A percentile compares a stretch with the other conserved stretches of the same genome.
Evolutionary conservation across 495 filamentous ascomycete genomes (phyloP).

Genomic region (Saxophila tyrrhenica): DNA sequence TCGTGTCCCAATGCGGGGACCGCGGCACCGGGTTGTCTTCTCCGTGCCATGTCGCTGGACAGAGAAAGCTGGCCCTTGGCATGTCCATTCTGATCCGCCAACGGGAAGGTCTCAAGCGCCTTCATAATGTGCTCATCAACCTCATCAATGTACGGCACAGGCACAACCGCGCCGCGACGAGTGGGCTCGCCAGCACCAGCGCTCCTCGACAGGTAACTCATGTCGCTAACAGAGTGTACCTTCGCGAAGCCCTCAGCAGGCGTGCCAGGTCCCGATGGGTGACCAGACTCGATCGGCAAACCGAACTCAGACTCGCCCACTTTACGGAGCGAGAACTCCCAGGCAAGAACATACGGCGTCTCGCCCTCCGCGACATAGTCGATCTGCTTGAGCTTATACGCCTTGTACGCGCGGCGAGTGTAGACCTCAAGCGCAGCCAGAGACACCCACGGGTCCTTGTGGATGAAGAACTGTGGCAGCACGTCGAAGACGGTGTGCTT

Average conservation of each 20-base stretch:
- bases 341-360: conserved; percentile 70
- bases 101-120: conserved; percentile 73
- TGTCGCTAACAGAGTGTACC: conserved; percentile 89
- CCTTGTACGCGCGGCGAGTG: conserved; percentile 90
- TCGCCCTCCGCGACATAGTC: conserved; percentile 75
- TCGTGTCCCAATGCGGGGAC: conserved; percentile 40
- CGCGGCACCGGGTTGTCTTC: conserved; percentile 36
- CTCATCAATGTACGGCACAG: conserved; percentile 86
- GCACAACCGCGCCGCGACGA: conserved; percentile 90
- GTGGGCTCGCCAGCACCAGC: conserved; percentile 57
- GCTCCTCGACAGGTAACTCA: conserved; percentile 69
- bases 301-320: conserved; percentile 83
- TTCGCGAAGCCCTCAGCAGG: conserved; percentile 52
- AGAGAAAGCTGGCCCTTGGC: conserved; percentile 25
- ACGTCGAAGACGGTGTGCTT: conserved; percentile 98
- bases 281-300: conserved; percentile 57
- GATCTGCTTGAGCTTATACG: conserved; percentile 77
- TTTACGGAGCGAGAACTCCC: conserved; percentile 92
- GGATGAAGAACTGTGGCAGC: conserved; percentile 82
- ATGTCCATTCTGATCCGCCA: conserved; percentile 22
- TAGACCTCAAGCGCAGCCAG: conserved; percentile 92
- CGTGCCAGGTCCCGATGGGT: conserved; percentile 77
- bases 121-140: conserved; percentile 70
- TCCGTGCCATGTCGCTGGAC: conserved; percentile 31
- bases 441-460: conserved; percentile 90